Evolutionary conservation across 2,329 filamentous ascomycete species (phyloP).

Genomic region (Aspergillus texensis): DNA sequence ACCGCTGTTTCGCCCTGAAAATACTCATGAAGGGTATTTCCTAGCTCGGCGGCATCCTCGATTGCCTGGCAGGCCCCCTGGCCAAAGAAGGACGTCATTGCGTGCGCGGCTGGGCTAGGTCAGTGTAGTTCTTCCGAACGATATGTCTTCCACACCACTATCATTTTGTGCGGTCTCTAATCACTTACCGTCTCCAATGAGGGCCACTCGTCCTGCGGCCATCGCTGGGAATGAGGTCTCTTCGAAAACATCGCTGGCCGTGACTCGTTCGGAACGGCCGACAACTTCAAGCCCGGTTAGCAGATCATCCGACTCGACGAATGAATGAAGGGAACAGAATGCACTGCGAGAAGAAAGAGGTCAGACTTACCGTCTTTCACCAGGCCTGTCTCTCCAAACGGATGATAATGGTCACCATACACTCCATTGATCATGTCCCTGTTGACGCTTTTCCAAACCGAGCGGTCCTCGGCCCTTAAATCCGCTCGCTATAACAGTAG

Average conservation of each 20-base stretch:
- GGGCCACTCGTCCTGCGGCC: slow-evolving; percentile 3
- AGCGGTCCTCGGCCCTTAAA: not conserved
- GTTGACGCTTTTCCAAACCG: slow-evolving; percentile 6
- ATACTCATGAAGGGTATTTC: not conserved
- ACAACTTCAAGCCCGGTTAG: no score
- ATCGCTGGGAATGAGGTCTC: slow-evolving; percentile 5
- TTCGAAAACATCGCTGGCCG: slow-evolving; percentile 9
- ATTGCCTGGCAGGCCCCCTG: slow-evolving; percentile 11
- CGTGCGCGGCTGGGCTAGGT: not conserved
- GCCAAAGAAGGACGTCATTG: slow-evolving; percentile 6
- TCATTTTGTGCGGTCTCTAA: no score
- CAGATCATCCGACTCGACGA: no score
- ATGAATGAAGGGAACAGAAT: no score
- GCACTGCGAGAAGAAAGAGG: no score
- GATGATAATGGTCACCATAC: slow-evolving; percentile 5
- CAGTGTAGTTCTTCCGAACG: not conserved
- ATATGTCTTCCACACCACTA: no score
- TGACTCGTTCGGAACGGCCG: slow-evolving; percentile 3
- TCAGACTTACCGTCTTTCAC: not conserved
- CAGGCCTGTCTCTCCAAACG: not conserved
- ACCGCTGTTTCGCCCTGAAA: no score
- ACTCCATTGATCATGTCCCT: slow-evolving; percentile 4
- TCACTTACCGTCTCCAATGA: slow-evolving; percentile 6
- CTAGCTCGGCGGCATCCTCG: slow-evolving; percentile 7
- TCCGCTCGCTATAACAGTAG: no score